Evolutionary conservation across 1,139 yeast species (phyloP), one percentile per base, ranked within the genome.

Genomic region (Hansenula lynferdii): DNA sequence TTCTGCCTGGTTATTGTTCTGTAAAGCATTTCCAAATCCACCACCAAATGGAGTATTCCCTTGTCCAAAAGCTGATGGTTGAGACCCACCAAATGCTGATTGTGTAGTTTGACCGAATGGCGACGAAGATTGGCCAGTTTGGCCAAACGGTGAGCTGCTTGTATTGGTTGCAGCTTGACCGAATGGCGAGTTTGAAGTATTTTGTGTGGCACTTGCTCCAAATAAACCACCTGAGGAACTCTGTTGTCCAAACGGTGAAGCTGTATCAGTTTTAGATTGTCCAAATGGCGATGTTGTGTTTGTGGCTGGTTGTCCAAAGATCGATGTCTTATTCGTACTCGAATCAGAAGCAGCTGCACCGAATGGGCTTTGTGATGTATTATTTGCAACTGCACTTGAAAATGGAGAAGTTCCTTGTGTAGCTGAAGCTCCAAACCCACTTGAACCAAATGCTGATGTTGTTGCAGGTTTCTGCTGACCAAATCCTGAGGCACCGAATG

Each of bases 21-120:
- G 29, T 29, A 11, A 44, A 41, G 28, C 25, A 16, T 39, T 42
- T 28, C 39, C 38, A 28, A 34, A 35, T 8, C 37, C 33, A 11
- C 36, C 37, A 21, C 58, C 60, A 48, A 57, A 60, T 14, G 57
- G 47, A 6, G 40, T 14, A 10, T 36, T 12, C 1, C 24, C 6
- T 8, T 25, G 32, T 4, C 44, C 53, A 41, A 45, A 53, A 4
- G 52, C 48, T 14, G 51, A 37, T 10, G 36, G 17, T 20, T 15
- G 36, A 16, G 37, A 35, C 36, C 25, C 47, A 11, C 41, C 42
- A 41, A 42, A 39, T 21, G 38, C 41, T 8, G 49, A 37, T 17
- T 27, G 29, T 27, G 19, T 17, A 9, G n/a, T 24, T n/a, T 4
- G 31, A 4, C 15, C n/a, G 26, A 24, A 15, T 12, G 5, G 15